Conservation (phyloP, 257 asterid genomes). For the Oldenlandia corymbosa region DNA sequence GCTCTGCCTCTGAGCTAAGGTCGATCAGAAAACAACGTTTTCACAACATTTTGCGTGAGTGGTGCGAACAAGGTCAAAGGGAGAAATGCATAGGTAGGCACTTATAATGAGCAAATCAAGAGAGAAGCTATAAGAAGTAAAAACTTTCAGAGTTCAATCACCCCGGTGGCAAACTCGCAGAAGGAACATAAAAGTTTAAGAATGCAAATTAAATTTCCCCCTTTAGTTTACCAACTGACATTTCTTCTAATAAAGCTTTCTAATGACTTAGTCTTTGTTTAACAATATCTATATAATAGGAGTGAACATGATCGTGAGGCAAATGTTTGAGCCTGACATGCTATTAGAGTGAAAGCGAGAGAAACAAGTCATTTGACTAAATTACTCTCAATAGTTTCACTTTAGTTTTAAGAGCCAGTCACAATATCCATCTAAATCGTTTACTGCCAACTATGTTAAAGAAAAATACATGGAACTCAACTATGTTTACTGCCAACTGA, state of each 20-base stretch:
- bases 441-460: too few relatives aligned
- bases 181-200: neutral
- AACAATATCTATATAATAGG: too few relatives aligned
- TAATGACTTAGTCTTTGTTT: too few relatives aligned
- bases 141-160: neutral
- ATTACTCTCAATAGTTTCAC: too few relatives aligned
- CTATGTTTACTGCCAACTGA: neutral
- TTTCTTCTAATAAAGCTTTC: too few relatives aligned
- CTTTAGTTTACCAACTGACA: neutral
- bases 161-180: neutral
- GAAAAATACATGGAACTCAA: too few relatives aligned
- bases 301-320: too few relatives aligned
- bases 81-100: neutral
- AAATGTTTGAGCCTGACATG: too few relatives aligned
- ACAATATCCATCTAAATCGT: too few relatives aligned
- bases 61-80: neutral
- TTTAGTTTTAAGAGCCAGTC: too few relatives aligned
- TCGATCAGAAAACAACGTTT: constrained; percentile 4
- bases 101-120: neutral
- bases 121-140: too few relatives aligned
- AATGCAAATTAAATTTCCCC: neutral
- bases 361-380: neutral
- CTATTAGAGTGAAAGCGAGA: neutral
- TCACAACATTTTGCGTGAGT: neutral
- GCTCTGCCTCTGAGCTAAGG: constrained; percentile 31